phyloP scores from a whole-genome alignment of 495 filamentous ascomycete genomes.

The Annulohypoxylon nitens region DNA sequence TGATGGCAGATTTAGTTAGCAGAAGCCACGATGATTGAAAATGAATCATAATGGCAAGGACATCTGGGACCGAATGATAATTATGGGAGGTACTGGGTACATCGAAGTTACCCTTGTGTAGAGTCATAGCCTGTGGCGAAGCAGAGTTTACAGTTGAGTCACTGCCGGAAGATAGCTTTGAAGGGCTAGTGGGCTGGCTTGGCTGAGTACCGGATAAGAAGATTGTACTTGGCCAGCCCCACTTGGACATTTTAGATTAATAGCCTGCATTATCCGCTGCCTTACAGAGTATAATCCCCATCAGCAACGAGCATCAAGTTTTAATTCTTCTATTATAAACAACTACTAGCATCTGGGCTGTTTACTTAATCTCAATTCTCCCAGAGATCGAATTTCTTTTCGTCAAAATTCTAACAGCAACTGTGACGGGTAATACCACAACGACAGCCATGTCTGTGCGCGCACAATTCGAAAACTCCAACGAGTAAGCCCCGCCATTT shows the following conservation, averaged over 20 bases:
- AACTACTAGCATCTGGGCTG: background rate
- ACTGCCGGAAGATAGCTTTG: conserved; percentile 7
- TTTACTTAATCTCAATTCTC: conserved; percentile 4
- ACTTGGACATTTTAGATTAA: conserved; percentile 34
- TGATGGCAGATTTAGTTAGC: background rate
- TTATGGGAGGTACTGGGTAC: conserved; percentile 6
- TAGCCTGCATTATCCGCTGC: conserved; percentile 24
- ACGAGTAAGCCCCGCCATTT: conserved; percentile 77
- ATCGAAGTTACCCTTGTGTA: background rate
- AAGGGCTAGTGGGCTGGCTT: background rate
- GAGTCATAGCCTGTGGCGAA: conserved; percentile 40
- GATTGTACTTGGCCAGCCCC: conserved; percentile 23
- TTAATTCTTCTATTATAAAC: conserved; percentile 1
- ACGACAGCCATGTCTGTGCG: conserved; percentile 76
- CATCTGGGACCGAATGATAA: background rate
- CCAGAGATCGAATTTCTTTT: background rate
- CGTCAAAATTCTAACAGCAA: conserved; percentile 34
- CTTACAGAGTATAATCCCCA: conserved; percentile 10
- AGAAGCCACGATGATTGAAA: conserved; percentile 24
- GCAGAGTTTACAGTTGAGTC: conserved; percentile 34
- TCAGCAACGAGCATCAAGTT: background rate
- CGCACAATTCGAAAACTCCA: conserved; percentile 97
- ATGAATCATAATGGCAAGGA: conserved; percentile 49
- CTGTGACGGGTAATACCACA: conserved; percentile 16
- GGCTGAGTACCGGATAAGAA: conserved; percentile 9